A percentile compares a stretch with the other conserved stretches of the same genome.
These are phyloP conservation scores for Coriaria nepalensis DNA, from an alignment of 306 rosid species.

Conservation along the genomic window DNA sequence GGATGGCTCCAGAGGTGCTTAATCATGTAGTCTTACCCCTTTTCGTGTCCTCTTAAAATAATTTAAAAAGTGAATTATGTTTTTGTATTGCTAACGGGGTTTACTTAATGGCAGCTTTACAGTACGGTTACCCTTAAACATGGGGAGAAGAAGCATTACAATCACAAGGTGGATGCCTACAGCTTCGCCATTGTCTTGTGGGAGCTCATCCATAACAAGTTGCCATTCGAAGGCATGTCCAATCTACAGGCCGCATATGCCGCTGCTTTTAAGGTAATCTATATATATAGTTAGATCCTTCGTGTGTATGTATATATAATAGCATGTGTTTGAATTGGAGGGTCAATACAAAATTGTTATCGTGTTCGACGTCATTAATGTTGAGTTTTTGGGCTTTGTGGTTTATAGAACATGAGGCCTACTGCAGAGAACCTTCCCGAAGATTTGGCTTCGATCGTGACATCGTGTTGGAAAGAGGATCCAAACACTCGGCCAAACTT, in stretches of 20 bases:
- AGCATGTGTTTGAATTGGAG: background rate
- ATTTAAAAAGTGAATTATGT: background rate
- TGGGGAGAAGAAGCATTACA: slow-evolving; percentile 95
- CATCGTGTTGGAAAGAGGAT: slow-evolving; percentile 15
- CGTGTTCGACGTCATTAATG: too few species aligned
- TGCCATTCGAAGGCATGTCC: slow-evolving; percentile 99
- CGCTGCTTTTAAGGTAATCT: slow-evolving; percentile 81
- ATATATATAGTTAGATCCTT: background rate
- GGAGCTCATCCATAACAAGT: slow-evolving; percentile 84
- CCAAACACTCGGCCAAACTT: slow-evolving; percentile 16
- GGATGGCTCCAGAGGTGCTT: slow-evolving; percentile 15
- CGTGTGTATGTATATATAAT: background rate
- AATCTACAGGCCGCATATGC: slow-evolving; percentile 96
- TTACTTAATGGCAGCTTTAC: slow-evolving; percentile 55
- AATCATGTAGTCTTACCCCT: too few species aligned
- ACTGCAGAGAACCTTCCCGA: slow-evolving; percentile 12
- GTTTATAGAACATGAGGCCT: slow-evolving; percentile 14
- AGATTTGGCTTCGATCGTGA: slow-evolving; percentile 10
- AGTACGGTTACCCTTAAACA: slow-evolving; percentile 92
- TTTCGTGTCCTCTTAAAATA: too few species aligned
- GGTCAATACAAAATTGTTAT: too few species aligned
- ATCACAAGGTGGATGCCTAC: slow-evolving; percentile 86
- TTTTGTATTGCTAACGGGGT: background rate
- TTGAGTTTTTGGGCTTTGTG: slow-evolving; percentile 1
- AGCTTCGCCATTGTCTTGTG: slow-evolving; percentile 95